Conservation (phyloP, 306 rosid species). For the Sicyos baderoa region DNA sequence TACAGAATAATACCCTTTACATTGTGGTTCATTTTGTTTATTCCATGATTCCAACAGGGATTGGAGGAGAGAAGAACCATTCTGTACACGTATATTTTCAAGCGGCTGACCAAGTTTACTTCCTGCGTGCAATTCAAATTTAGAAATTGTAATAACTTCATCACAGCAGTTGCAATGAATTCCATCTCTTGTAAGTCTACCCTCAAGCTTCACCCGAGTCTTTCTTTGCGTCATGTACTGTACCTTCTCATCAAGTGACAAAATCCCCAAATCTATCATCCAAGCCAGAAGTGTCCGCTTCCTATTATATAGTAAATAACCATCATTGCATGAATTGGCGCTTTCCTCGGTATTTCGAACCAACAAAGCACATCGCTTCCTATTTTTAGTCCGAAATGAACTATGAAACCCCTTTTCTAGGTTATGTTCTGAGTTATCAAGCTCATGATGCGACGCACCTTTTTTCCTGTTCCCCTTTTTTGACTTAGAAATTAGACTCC, state of each 20-base stretch:
- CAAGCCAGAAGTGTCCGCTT: conserved; percentile 74
- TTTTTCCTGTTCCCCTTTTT: conserved; percentile 38
- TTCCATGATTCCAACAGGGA: conserved; percentile 87
- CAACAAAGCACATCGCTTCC: conserved; percentile 47
- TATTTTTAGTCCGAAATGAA: conserved; percentile 36
- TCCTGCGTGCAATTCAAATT: conserved; percentile 69
- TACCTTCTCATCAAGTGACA: conserved; percentile 57
- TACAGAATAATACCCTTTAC: conserved; percentile 45
- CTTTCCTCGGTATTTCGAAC: conserved; percentile 58
- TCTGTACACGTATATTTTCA: conserved; percentile 45
- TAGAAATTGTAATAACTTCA: conserved; percentile 41
- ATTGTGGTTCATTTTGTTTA: conserved; percentile 62
- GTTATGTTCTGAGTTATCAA: conserved; percentile 21
- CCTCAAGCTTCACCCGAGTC: conserved; percentile 38
- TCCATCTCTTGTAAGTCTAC: conserved; percentile 70
- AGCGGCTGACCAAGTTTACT: conserved; percentile 48
- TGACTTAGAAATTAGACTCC: conserved; percentile 30
- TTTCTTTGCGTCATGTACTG: conserved; percentile 37
- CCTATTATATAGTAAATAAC: conserved; percentile 62
- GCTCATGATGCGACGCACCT: conserved; percentile 26
- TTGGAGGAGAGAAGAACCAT: conserved; percentile 69
- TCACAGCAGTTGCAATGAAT: conserved; percentile 73
- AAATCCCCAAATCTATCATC: conserved; percentile 81
- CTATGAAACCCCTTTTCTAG: conserved; percentile 26
- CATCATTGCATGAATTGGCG: conserved; percentile 58